Conservation (phyloP, 805 yeast genomes). For the Barnettozyma sucrosica region DNA sequence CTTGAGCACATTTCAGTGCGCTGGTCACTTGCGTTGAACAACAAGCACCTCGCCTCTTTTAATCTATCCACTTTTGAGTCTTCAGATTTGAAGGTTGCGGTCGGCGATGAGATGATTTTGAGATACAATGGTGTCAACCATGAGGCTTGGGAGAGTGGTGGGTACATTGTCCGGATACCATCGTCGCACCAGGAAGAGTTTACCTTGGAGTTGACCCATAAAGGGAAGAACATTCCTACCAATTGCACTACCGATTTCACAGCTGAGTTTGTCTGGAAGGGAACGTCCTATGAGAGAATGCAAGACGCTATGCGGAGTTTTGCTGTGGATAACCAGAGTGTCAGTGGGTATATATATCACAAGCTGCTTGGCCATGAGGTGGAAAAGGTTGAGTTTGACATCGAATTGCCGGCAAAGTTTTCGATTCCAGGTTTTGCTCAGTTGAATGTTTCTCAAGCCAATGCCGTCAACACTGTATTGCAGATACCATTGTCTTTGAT, state of each 20-base stretch:
- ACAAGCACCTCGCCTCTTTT: slow-evolving; percentile 64
- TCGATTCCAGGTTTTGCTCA: slow-evolving; percentile 63
- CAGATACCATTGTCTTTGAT: slow-evolving; percentile 71
- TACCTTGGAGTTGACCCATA: slow-evolving; percentile 58
- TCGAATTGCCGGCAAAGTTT: slow-evolving; percentile 53
- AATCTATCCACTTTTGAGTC: slow-evolving; percentile 61
- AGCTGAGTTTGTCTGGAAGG: slow-evolving; percentile 88
- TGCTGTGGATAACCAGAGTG: slow-evolving; percentile 64
- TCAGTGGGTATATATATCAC: slow-evolving; percentile 70
- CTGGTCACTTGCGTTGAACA: slow-evolving; percentile 69
- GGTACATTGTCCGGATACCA: slow-evolving; percentile 69
- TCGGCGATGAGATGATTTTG: slow-evolving; percentile 78
- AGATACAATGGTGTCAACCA: slow-evolving; percentile 52
- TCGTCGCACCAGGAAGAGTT: slow-evolving; percentile 59
- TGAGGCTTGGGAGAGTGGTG: slow-evolving; percentile 67
- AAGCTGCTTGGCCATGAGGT: slow-evolving; percentile 77
- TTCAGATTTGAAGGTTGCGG: slow-evolving; percentile 60
- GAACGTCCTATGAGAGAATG: slow-evolving; percentile 77
- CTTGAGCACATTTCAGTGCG: slow-evolving; percentile 63
- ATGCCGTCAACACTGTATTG: slow-evolving; percentile 67
- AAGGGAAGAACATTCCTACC: slow-evolving; percentile 46
- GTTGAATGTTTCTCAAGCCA: slow-evolving; percentile 71
- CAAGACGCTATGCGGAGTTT: slow-evolving; percentile 67
- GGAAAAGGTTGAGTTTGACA: slow-evolving; percentile 53
- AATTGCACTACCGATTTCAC: slow-evolving; percentile 61